Conservation (phyloP, 202 grass and related monocot genomes). For the Dendrocalamus latiflorus region DNA sequence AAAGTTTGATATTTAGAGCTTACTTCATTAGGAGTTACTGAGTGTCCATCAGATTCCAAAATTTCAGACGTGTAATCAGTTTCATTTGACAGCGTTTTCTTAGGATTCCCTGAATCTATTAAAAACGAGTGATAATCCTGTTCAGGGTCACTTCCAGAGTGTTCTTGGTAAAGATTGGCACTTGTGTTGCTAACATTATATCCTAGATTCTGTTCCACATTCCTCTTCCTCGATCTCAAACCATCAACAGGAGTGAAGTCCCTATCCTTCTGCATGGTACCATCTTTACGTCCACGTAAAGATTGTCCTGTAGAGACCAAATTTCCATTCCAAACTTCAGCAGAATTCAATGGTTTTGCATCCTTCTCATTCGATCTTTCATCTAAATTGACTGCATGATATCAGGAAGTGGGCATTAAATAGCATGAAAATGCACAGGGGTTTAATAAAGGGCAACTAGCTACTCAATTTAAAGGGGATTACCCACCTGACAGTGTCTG, state of each 20-base stretch:
- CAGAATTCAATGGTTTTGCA: constrained; percentile 40
- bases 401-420: constrained; percentile 3
- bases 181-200: constrained; percentile 24
- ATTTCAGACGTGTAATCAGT: constrained; percentile 47
- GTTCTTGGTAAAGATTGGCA: constrained; percentile 43
- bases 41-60: constrained; percentile 50
- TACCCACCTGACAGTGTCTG: constrained; percentile 79
- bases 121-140: constrained; percentile 51
- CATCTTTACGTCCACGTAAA: constrained; percentile 29
- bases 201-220: constrained; percentile 25
- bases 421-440: background rate
- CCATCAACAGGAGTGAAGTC: constrained; percentile 36
- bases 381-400: constrained; percentile 65
- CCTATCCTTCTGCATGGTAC: constrained; percentile 26
- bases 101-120: constrained; percentile 52
- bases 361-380: constrained; percentile 61
- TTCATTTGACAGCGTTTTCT: constrained; percentile 34
- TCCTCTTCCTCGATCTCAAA: constrained; percentile 67
- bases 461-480: background rate
- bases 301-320: constrained; percentile 41
- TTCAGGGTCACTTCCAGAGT: constrained; percentile 66
- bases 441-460: constrained; percentile 4
- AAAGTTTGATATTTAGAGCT: constrained; percentile 22
- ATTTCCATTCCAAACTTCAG: constrained; percentile 43
- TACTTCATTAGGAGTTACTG: constrained; percentile 56